Percentiles rank a stretch among this genome's conserved stretches.
Evolutionary conservation across 2,329 filamentous ascomycete genomes (phyloP).

Genomic region (Pseudogymnoascus destructans): DNA sequence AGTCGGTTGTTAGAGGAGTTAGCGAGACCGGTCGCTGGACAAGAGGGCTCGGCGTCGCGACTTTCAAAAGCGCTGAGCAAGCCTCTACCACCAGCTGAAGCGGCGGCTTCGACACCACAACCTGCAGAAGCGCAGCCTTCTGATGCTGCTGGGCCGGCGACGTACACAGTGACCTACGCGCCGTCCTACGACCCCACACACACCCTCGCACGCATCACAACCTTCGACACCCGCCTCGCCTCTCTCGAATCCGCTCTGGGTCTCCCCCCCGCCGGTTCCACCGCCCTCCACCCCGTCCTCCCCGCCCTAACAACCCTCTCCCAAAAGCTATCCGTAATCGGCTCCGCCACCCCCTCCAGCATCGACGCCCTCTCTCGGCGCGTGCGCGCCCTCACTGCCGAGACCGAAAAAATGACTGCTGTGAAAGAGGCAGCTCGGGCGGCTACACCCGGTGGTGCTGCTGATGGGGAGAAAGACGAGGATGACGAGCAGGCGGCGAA

Average conservation of each 20-base stretch:
- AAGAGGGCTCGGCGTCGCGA: slow-evolving; percentile 17
- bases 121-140: slow-evolving; percentile 15
- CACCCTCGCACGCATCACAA: slow-evolving; percentile 65
- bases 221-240: slow-evolving; percentile 73
- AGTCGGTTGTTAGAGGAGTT: slow-evolving; percentile 61
- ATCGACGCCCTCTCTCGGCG: slow-evolving; percentile 59
- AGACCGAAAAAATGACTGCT: slow-evolving; percentile 56
- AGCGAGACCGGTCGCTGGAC: slow-evolving; percentile 15
- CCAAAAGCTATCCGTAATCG: slow-evolving; percentile 64
- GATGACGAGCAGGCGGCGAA: slow-evolving; percentile 59
- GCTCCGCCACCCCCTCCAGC: slow-evolving; percentile 56
- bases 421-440: slow-evolving; percentile 45
- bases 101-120: slow-evolving; percentile 17
- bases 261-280: slow-evolving; percentile 36
- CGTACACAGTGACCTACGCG: slow-evolving; percentile 52
- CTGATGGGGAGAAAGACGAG: slow-evolving; percentile 33
- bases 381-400: slow-evolving; percentile 55
- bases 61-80: slow-evolving; percentile 18
- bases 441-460: slow-evolving; percentile 22
- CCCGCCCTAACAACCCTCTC: slow-evolving; percentile 71
- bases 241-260: slow-evolving; percentile 72
- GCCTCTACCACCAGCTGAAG: slow-evolving; percentile 16
- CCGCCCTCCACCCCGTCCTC: slow-evolving; percentile 55
- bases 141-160: slow-evolving; percentile 28
- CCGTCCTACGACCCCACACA: slow-evolving; percentile 54